Base-by-base conservation (phyloP, 1,284 basidiomycete genomes). In the Leccinum subrobustum region DNA sequence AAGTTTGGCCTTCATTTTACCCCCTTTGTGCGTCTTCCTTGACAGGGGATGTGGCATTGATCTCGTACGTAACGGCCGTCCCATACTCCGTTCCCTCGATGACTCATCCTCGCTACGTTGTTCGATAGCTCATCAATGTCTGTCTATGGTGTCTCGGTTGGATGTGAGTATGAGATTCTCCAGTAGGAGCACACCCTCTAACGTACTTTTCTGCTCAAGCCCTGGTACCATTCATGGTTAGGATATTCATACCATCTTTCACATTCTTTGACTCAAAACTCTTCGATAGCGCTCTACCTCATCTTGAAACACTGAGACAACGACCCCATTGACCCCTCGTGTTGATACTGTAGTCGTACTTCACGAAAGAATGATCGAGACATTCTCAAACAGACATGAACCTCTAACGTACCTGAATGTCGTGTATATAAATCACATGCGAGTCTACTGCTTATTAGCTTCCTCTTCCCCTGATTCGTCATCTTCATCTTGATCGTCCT, bases 21-120 rank as follows among this genome's bases (percentile, higher is more conserved):
- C 91, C 5, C 91, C 92, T 59, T 69, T 93, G 1, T 91, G 87
- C 59, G 92, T 93, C 11, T 91, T 92, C 76, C 75, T 93, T 16
- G 91, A 93, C 75, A 81, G 87, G 61, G 91, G 91, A 23, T 92
- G 89, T 70, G 77, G 79, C 48, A 83, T 81, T 39, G 91, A 92
- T 73, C 73, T 93, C 37, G 85, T 88, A 67, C 59, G 79, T 76
- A 20, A 35, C 23, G 14, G 9, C n/a, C 44, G 31, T 59, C 18
- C 11, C 42, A 16, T 27, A 50, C 48, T 7, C 23, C 27, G 23
- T 35, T 47, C 31, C 8, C 5, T 23, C 42, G 47, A 16, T 44
- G 6, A n/a, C 54, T 60, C 50, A 61, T 54, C 25, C 12, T 53
- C 4, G 52, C 31, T 61, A n/a, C 48, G 14, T 8, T 27, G 39